Evolutionary conservation across 306 rosid genomes (phyloP), one percentile per base, ranked within the genome.

Genomic region (Acacia confusa): DNA sequence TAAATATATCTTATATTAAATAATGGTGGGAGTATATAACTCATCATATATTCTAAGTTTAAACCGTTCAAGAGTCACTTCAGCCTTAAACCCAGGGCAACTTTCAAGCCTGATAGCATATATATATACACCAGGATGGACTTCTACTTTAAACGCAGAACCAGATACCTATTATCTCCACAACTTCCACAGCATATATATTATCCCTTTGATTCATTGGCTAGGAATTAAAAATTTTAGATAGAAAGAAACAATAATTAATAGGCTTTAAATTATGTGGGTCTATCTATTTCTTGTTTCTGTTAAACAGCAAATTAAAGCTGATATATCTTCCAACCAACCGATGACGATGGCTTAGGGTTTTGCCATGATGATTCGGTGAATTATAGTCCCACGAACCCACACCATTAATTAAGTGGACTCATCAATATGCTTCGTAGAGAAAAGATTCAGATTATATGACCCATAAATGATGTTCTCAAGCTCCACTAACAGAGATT

Each of bases 161-260:
- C 27, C 61, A 55, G 4, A 20, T 25, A 8, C 24, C 61, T 20
- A 9, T 20, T 55, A 55, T n/a, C 27, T 55, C 61, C 61, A n/a
- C 61, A 55, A 55, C 61, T 55, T 55, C 61, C 61, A 53, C 60
- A n/a, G n/a, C n/a, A n/a, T n/a, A n/a, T n/a, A n/a, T n/a, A n/a
- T n/a, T n/a, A n/a, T n/a, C n/a, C n/a, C 27, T 20, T 55, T 2
- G 0, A 55, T 55, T 8, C 61, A 0, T 55, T 53, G 8, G 3
- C 27, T n/a, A 7, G 61, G 24, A 52, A 55, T 55, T n/a, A 5
- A 6, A 20, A 55, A 20, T 55, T 20, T 9, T 55, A 55, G 61
- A 55, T 17, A 10, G 24, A 11, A 57, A 10, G 17, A 8, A n/a
- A 24, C 36, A 27, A 60, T 61, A 27, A 60, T 61, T 27, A 24